These are phyloP conservation scores for Chloris gayana DNA, from an alignment of 176 grass and related monocot species.

Conservation along the genomic window DNA sequence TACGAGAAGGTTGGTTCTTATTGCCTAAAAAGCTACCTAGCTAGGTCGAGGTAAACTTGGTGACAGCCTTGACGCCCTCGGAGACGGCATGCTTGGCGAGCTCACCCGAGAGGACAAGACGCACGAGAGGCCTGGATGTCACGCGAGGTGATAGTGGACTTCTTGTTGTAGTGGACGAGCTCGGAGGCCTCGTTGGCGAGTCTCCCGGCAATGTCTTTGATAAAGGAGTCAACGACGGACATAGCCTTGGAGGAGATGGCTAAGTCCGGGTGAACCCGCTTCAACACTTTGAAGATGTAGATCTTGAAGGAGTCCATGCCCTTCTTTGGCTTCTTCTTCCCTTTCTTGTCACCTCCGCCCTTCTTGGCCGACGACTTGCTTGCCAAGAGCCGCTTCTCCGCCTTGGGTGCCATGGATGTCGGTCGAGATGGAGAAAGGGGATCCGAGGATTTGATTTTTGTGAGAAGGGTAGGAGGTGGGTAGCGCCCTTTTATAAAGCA, in stretches of 20 bases:
- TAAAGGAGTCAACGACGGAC: slow-evolving; percentile 84
- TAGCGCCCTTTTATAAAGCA: neutral
- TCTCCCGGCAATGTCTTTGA: slow-evolving; percentile 83
- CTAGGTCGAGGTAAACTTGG: slow-evolving; percentile 7
- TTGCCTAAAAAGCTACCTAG: neutral
- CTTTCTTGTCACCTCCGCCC: slow-evolving; percentile 27
- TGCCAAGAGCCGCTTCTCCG: neutral
- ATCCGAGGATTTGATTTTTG: neutral
- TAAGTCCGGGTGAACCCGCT: slow-evolving; percentile 73
- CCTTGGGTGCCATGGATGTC: slow-evolving; percentile 22
- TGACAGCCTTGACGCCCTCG: slow-evolving; percentile 58
- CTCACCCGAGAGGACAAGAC: slow-evolving; percentile 50
- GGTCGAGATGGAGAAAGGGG: neutral
- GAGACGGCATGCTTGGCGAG: slow-evolving; percentile 62
- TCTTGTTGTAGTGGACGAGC: slow-evolving; percentile 60
- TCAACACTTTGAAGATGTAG: slow-evolving; percentile 78
- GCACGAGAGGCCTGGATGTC: slow-evolving; percentile 48
- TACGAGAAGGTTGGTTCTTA: no score
- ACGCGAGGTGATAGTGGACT: slow-evolving; percentile 26
- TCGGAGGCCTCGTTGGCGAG: slow-evolving; percentile 51
- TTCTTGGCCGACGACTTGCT: slow-evolving; percentile 9
- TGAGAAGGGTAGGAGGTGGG: no score
- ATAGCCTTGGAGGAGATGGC: slow-evolving; percentile 75
- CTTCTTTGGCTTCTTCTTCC: slow-evolving; percentile 40
- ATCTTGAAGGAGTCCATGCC: slow-evolving; percentile 67